These are phyloP conservation scores for Podosphaera fusca DNA, from an alignment of 2,329 filamentous ascomycete species.

Conservation along the genomic window DNA sequence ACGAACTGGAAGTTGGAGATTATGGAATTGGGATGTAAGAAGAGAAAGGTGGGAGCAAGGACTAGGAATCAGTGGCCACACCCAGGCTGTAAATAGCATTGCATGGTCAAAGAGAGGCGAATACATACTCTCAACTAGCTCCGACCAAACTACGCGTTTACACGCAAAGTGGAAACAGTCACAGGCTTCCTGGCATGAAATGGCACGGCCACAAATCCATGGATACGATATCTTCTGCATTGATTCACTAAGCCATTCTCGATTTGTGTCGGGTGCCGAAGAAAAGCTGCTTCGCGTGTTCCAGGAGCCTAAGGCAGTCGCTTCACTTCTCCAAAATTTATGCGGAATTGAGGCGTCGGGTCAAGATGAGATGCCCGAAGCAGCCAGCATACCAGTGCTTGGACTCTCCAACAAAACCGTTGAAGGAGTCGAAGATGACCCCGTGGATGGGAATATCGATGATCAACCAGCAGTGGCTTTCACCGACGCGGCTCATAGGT, in stretches of 20 bases:
- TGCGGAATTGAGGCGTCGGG: slow-evolving; percentile 30
- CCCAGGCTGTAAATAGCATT: slow-evolving; percentile 56
- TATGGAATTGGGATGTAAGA: slow-evolving; percentile 44
- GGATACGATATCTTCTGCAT: slow-evolving; percentile 96
- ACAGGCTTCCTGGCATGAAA: slow-evolving; percentile 66
- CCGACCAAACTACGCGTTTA: slow-evolving; percentile 79
- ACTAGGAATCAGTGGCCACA: slow-evolving; percentile 64
- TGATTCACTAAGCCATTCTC: slow-evolving; percentile 44
- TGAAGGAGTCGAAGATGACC: slow-evolving; percentile 28
- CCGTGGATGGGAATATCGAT: no score
- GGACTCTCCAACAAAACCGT: slow-evolving; percentile 92
- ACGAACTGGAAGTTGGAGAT: slow-evolving; percentile 78
- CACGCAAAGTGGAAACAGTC: slow-evolving; percentile 52
- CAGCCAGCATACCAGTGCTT: slow-evolving; percentile 83
- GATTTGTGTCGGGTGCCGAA: slow-evolving; percentile 85
- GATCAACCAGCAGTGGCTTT: slow-evolving; percentile 15
- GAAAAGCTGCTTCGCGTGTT: slow-evolving; percentile 97
- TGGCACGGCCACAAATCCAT: slow-evolving; percentile 87
- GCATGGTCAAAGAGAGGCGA: slow-evolving; percentile 64
- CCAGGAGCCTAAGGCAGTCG: slow-evolving; percentile 65
- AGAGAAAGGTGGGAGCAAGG: slow-evolving; percentile 53
- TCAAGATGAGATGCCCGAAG: slow-evolving; percentile 42
- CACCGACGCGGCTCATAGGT: slow-evolving; percentile 31
- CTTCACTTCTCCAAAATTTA: slow-evolving; percentile 44
- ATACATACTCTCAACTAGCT: slow-evolving; percentile 72